A percentile compares a stretch with the other conserved stretches of the same genome.
Evolutionary conservation across 768 basidiomycete genomes (phyloP).

Genomic region (Hygrophorus pudorinus): DNA sequence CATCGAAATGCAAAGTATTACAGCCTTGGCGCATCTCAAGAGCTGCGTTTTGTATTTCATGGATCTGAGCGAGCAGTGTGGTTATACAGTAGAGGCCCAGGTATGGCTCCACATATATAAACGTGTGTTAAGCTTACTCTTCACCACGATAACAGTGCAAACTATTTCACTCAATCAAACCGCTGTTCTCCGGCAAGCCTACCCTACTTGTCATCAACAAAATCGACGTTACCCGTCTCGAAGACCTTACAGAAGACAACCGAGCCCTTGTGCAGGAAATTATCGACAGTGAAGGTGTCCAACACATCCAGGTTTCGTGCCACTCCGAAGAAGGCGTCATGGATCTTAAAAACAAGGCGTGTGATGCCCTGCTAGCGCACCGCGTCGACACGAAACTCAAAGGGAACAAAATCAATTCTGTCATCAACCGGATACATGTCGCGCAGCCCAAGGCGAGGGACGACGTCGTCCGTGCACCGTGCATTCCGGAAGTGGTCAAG

Average conservation of each 20-base stretch:
- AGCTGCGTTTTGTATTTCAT: constrained; percentile 95
- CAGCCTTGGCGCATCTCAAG: constrained; percentile 93
- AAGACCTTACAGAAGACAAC: constrained; percentile 70
- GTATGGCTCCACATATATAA: constrained; percentile 29
- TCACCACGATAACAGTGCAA: constrained; percentile 57
- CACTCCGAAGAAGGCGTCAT: constrained; percentile 97
- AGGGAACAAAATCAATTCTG: constrained; percentile 83
- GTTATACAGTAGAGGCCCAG: constrained; percentile 94
- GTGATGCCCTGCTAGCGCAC: constrained; percentile 90
- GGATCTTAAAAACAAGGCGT: constrained; percentile 91
- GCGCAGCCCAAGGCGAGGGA: constrained; percentile 86
- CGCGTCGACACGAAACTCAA: constrained; percentile 92
- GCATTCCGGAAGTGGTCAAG: constrained; percentile 81
- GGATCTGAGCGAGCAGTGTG: constrained; percentile 98
- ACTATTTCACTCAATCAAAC: constrained; percentile 98
- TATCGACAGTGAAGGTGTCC: constrained; percentile 60
- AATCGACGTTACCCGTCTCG: constrained; percentile 84
- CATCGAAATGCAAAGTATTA: constrained; percentile 99
- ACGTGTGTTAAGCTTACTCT: background rate
- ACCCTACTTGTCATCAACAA: constrained; percentile 96
- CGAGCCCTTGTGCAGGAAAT: constrained; percentile 83
- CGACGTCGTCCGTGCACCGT: constrained; percentile 78
- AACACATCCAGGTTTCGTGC: constrained; percentile 81
- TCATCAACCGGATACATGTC: constrained; percentile 94
- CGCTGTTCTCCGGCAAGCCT: constrained; percentile 89